Evolutionary conservation across 2,329 filamentous ascomycete genomes (phyloP), one percentile per base, ranked within the genome.

Genomic region (Lachnellula subtilissima): DNA sequence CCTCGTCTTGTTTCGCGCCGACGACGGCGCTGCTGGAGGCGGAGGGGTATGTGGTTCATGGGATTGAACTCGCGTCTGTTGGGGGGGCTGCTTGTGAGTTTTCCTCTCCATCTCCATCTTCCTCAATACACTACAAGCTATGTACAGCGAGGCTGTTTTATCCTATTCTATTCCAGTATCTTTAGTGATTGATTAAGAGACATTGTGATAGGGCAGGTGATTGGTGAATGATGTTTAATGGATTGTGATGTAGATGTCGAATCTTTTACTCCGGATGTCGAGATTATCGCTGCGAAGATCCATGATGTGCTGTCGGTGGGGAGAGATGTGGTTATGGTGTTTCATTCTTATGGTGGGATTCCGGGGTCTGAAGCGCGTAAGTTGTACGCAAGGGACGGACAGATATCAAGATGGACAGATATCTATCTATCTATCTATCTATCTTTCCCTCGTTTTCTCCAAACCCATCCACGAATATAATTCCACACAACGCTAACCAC

Each of bases 311-410:
- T 75, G 8, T 70, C 72, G 15, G 58, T 49, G 0, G 69, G 69
- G 1, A 72, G 73, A 23, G 70, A 75, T 23, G 69, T 76, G 5
- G 57, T 76, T 0, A 59, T 76, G 5, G 40, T 74, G 15, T 64
- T 67, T 12, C 74, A 77, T 50, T 74, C 71, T 17, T 76, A 75
- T 62, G 69, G 72, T 1, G 73, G 73, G 9, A 63, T 72, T 0
- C 59, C 72, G 0, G 68, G 65, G 2, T 66, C 68, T 5, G 69
- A 73, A 55, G 70, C 69, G 4, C 58, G 74, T 6, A 61, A 66
- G 5, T 19, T 19, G 19, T 2, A 19, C 1, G 19, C 1, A 19
- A 19, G 19, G 19, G 19, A 19, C 1, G 2, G 19, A 19, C 19
- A 19, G 19, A 19, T 19, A 19, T 19, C 19, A 19, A 19, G 19